Base-by-base conservation (phyloP, 1,284 basidiomycete genomes). In the Malassezia caprae region DNA sequence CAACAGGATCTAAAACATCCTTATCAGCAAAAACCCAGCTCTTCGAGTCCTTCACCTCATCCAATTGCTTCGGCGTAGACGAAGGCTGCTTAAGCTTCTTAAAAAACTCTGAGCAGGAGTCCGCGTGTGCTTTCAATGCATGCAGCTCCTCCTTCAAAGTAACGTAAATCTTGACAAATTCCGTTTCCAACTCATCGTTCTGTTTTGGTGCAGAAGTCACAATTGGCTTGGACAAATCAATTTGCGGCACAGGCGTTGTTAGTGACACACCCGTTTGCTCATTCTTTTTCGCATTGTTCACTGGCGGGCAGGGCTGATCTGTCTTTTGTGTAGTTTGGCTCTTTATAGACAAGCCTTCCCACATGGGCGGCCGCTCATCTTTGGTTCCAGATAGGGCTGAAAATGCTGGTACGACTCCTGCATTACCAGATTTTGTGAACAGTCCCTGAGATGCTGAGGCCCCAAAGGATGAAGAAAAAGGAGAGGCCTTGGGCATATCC, bases 11-110 rank as follows among this genome's bases (percentile, higher is more conserved):
- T 26, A 77, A 56, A 37, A 56, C 48, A 5, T 53, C 56, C 34
- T 77, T 54, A 47, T 78, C 77, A 11, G 76, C 77, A 37, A 76
- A 73, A 0, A 73, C 68, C 76, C 76, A 78, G 10, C 61, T 54
- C 21, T 51, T 41, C 24, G 61, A 53, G 24, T 70, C 63, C 39
- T 59, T 63, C 44, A 64, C 56, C 34, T 65, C 63, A 10, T 59
- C 61, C n/a, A 64, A 57, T 0, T 52, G 31, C 19, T 64, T 60
- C n/a, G 63, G 48, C 32, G 35, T 13, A 17, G 23, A n/a, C 12
- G 62, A 50, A 44, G 70, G 48, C 43, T 64, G 23, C 37, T 58
- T 46, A 50, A 78, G 63, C 2, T 65, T 61, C 3, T 55, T 53
- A 48, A 72, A 69, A 39, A 79, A 75, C 67, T 75, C 54, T 26